Evolutionary conservation across 306 rosid genomes (phyloP).

Genomic region (Quercus parvula): DNA sequence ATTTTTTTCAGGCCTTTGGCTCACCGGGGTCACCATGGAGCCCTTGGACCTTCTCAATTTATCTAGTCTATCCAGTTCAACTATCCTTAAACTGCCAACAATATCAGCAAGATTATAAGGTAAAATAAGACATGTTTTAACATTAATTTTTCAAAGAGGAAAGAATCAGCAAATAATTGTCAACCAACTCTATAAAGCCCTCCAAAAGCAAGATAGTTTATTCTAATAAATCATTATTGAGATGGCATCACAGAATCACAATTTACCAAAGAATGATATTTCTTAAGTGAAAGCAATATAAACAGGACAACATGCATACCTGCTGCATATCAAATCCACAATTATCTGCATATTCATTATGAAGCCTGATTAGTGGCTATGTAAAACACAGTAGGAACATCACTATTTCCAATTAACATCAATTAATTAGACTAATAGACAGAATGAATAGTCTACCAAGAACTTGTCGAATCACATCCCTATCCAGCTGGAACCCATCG

Average conservation of each 20-base stretch:
- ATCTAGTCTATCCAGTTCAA: neutral
- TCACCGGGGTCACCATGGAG: neutral
- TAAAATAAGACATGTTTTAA: neutral
- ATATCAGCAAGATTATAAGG: neutral
- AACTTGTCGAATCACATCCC: conserved; percentile 60
- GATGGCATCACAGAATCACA: neutral
- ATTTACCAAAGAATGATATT: neutral
- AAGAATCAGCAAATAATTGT: no score
- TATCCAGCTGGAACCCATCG: conserved; percentile 65
- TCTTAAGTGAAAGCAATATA: conserved; percentile 7
- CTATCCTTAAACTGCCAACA: neutral
- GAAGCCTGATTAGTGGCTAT: conserved; percentile 28
- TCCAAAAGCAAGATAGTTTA: neutral
- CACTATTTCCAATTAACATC: neutral
- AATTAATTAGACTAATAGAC: neutral
- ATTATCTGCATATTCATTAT: conserved; percentile 54
- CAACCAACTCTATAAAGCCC: neutral
- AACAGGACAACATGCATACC: conserved; percentile 41
- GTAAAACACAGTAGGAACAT: neutral
- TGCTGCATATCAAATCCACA: conserved; percentile 78
- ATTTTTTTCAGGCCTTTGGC: neutral
- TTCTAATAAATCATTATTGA: neutral
- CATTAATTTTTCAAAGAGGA: neutral
- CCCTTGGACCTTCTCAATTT: neutral
- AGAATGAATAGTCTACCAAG: conserved; percentile 50